phyloP scores from a whole-genome alignment of 2,329 filamentous ascomycete species.

The Ophiocordyceps camponoti-leonardi region DNA sequence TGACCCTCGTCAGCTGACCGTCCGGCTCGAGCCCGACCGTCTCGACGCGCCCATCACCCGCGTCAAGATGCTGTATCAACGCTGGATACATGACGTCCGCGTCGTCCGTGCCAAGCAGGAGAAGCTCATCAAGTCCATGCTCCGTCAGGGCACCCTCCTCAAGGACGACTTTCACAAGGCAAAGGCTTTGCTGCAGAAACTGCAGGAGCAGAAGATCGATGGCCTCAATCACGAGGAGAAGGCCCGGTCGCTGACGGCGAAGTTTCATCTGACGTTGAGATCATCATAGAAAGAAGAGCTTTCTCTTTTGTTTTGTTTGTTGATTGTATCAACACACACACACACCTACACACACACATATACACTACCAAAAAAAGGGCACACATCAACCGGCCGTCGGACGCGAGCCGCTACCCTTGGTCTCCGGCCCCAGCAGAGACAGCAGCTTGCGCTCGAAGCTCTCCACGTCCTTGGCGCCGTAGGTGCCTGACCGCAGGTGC shows the following conservation, averaged over 20 bases:
- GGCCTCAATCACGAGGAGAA: background rate
- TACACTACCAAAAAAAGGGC: no score
- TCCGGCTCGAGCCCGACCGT: slow-evolving; percentile 34
- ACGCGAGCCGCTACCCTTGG: background rate
- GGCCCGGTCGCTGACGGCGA: background rate
- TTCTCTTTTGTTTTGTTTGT: no score
- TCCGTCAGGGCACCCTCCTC: background rate
- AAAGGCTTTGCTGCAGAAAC: background rate
- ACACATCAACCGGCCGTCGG: background rate
- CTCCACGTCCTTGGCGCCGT: slow-evolving; percentile 14
- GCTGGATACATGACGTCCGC: background rate
- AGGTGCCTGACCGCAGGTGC: slow-evolving; percentile 21
- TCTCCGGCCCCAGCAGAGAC: slow-evolving; percentile 8
- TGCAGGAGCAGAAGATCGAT: background rate
- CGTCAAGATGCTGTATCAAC: background rate
- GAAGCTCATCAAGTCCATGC: background rate
- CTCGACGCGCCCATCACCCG: slow-evolving; percentile 31
- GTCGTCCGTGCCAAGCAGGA: background rate
- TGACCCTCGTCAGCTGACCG: slow-evolving; percentile 40
- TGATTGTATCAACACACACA: no score
- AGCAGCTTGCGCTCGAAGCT: slow-evolving; percentile 22
- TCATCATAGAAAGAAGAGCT: slow-evolving; percentile 13
- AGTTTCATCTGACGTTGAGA: background rate
- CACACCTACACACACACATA: no score
- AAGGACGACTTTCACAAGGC: background rate